Base-by-base conservation (phyloP, 768 basidiomycete genomes). In the Trametes elegans region DNA sequence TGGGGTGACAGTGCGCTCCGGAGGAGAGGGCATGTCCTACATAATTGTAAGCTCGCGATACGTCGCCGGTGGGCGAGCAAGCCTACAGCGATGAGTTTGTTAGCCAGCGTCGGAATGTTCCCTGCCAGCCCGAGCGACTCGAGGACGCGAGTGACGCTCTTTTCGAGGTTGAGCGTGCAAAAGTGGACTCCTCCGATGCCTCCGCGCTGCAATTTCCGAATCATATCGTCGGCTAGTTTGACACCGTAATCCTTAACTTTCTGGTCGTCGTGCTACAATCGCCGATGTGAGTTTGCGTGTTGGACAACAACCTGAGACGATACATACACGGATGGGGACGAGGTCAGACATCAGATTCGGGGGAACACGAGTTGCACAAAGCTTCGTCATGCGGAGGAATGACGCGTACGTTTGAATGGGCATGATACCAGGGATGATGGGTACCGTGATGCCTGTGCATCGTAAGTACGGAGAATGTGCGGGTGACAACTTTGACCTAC, bases 351-450 rank as follows among this genome's bases (percentile, higher is more conserved):
- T 76, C 44, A 96, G 75, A 10, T 74, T 65, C 2, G 77, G 71
- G 0, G 96, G 96, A 16, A 98, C 85, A 19, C 76, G 77, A 3
- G 86, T 83, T 16, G 89, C 88, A 58, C 92, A 95, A 39, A 99
- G 76, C 68, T 95, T 97, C 19, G 87, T 90, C 63, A 98, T 76
- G 41, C 97, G 85, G 40, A 88, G 76, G 72, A 99, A 98, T 0
- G 97, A 97, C 4, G 88, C 83, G 68, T 94, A 96, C 21, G 91
- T 98, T 67, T 98, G 97, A 52, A 99, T 93, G 0, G 97, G 96
- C 94, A 98, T 97, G 50, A 98, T 84, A 10, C 95, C 93, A 8
- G 97, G 93, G 57, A 99, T 87, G 61, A 99, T 84, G 0, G 97
- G 96, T 1, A 94, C 82, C 0, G 71, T 79, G 65, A 99, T 93